Base-by-base conservation (phyloP, 352 stramenopile species). In the Aphanomyces euteiches region DNA sequence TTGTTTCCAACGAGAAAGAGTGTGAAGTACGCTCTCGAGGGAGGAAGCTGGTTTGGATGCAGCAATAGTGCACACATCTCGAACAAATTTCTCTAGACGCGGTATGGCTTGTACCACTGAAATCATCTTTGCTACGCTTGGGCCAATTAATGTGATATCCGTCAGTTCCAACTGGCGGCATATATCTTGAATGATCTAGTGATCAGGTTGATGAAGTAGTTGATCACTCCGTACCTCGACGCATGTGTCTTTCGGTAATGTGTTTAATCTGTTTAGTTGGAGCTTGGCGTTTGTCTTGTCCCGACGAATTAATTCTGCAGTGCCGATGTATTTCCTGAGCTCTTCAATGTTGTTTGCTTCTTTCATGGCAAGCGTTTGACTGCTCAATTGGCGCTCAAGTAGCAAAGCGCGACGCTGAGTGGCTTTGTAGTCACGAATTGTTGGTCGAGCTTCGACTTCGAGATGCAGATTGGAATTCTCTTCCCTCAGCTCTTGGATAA, bases 21-120 rank as follows among this genome's bases (percentile, higher is more conserved):
- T 90, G 10, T 82, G 82, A 50, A 93, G 53, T 13, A 94, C 85
- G 37, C 88, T 74, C 58, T 94, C 85, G 10, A 94, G 69, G 57
- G 89, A 78, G 57, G 89, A 87, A 4, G 60, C 72, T 19, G 21
- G 8, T 19, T 8, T 19, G 8, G 15, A 12, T 13, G 85, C 90
- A 8, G 93, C 82, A 48, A 88, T 91, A 3, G 78, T 80, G 53
- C 83, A 92, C 1, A 95, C 84, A n/a, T 94, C 85, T 4, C 82
- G 85, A 65, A 96, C 91, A 50, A 96, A 95, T 60, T 82, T 88
- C 60, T 95, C 89, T 81, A 95, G 90, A 10, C 85, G 78, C 0
- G 89, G 87, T 5, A 96, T 85, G 1, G 84, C 83, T 12, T 78
- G 75, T 6, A 96, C 85, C 10, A 94, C 89, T 61, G 79, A 85